Conservation (phyloP, 257 asterid species). For the Parsonsia alboflavescens region DNA sequence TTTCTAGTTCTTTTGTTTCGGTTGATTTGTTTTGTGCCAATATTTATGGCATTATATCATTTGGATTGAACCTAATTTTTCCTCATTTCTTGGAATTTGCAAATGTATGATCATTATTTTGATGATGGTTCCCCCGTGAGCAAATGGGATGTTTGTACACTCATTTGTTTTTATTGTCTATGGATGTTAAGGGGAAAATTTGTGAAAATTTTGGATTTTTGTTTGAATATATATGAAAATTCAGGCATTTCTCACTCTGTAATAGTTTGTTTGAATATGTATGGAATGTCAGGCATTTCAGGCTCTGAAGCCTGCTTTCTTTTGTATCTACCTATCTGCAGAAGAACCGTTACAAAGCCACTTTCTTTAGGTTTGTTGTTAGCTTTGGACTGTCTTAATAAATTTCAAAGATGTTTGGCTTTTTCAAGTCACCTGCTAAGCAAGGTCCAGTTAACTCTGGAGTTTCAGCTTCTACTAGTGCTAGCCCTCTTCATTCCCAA, state of each 20-base stretch:
- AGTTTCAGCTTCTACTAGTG: slow-evolving; percentile 22
- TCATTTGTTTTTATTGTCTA: not conserved
- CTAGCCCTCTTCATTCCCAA: slow-evolving; percentile 38
- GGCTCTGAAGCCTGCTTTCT: not conserved
- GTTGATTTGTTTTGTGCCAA: not conserved
- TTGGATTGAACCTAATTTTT: not conserved
- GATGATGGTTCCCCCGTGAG: not conserved
- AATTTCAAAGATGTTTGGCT: slow-evolving; percentile 61
- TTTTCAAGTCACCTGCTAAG: slow-evolving; percentile 47
- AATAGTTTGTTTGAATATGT: not conserved
- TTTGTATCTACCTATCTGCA: not conserved
- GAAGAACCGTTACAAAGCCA: not conserved
- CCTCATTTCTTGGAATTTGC: not conserved
- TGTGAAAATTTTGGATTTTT: not conserved
- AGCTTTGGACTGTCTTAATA: not conserved
- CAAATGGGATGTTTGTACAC: not conserved
- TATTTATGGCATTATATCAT: not conserved
- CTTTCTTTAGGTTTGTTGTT: not conserved
- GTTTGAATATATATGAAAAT: not conserved
- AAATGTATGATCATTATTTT: not conserved
- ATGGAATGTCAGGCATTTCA: not conserved
- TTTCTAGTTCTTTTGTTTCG: not conserved
- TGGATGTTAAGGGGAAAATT: not conserved
- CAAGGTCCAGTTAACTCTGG: slow-evolving; percentile 23
- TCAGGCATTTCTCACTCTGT: not conserved